Evolutionary conservation across 2,329 filamentous ascomycete genomes (phyloP).

Genomic region (Orbilia brochopaga): DNA sequence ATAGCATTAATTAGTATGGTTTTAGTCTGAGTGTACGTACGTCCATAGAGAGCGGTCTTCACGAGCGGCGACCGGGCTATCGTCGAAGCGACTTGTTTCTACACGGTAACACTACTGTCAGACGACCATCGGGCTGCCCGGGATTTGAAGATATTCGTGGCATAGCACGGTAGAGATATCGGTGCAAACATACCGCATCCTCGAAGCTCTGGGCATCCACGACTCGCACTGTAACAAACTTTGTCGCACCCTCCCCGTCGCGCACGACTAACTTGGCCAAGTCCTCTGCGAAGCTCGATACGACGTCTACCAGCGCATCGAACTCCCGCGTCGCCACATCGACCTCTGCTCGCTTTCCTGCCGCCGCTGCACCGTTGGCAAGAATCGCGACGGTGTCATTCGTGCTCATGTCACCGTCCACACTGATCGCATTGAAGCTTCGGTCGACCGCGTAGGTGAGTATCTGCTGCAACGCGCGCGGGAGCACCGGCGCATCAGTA

Average conservation of each 20-base stretch:
- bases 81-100: constrained; percentile 72
- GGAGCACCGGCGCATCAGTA: constrained; percentile 82
- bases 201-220: constrained; percentile 54
- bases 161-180: background rate
- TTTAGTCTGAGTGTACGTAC: constrained; percentile 22
- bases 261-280: constrained; percentile 92
- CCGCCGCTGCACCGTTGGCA: constrained; percentile 92
- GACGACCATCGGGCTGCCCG: too few relatives aligned
- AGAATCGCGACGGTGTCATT: constrained; percentile 95
- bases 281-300: constrained; percentile 79
- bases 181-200: constrained; percentile 47
- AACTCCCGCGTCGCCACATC: constrained; percentile 68
- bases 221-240: constrained; percentile 89
- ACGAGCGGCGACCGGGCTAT: constrained; percentile 92
- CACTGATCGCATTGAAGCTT: constrained; percentile 95
- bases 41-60: constrained; percentile 93
- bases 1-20: too few relatives aligned
- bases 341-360: constrained; percentile 71
- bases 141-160: background rate
- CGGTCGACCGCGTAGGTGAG: constrained; percentile 76
- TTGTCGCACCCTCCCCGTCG: constrained; percentile 95
- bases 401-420: constrained; percentile 95
- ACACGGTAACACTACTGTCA: background rate
- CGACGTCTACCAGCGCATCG: constrained; percentile 70
- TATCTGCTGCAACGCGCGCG: constrained; percentile 70